Evolutionary conservation across 2,329 filamentous ascomycete genomes (phyloP).

Genomic region (Leptographium wingfieldii): DNA sequence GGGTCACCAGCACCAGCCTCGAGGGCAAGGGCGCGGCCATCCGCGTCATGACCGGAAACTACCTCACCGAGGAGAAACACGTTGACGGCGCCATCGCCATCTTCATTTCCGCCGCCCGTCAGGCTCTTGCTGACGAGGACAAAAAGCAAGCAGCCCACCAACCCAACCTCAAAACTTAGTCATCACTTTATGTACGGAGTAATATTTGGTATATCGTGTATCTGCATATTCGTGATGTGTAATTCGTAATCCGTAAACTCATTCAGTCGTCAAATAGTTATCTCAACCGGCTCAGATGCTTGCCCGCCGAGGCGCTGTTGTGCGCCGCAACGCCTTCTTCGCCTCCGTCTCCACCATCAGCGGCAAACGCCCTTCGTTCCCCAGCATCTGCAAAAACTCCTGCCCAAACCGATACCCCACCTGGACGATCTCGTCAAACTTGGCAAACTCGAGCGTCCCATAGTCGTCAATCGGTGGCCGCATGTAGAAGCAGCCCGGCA

Average conservation of each 20-base stretch:
- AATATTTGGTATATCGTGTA: neutral
- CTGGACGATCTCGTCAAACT: constrained; percentile 93
- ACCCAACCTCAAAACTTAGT: neutral
- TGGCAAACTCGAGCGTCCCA: constrained; percentile 89
- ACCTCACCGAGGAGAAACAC: constrained; percentile 57
- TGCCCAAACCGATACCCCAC: constrained; percentile 80
- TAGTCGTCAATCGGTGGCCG: constrained; percentile 87
- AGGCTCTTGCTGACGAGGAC: constrained; percentile 25
- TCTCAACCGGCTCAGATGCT: constrained; percentile 39
- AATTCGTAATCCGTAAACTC: too few species aligned
- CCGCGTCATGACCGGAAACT: constrained; percentile 63
- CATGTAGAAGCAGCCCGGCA: constrained; percentile 90
- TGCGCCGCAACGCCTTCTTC: constrained; percentile 63
- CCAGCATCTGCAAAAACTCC: constrained; percentile 63
- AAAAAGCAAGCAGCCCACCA: neutral
- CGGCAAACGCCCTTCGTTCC: constrained; percentile 63
- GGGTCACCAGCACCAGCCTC: constrained; percentile 66
- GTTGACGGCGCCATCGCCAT: constrained; percentile 62
- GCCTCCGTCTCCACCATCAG: constrained; percentile 60
- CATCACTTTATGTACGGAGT: too few species aligned
- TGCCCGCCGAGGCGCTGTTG: constrained; percentile 66
- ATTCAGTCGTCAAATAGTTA: neutral
- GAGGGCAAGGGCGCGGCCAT: constrained; percentile 60
- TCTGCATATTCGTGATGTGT: neutral
- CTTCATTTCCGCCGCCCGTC: constrained; percentile 51